Base-by-base conservation (phyloP, 1,139 yeast genomes). In the Pichia sp. region DNA sequence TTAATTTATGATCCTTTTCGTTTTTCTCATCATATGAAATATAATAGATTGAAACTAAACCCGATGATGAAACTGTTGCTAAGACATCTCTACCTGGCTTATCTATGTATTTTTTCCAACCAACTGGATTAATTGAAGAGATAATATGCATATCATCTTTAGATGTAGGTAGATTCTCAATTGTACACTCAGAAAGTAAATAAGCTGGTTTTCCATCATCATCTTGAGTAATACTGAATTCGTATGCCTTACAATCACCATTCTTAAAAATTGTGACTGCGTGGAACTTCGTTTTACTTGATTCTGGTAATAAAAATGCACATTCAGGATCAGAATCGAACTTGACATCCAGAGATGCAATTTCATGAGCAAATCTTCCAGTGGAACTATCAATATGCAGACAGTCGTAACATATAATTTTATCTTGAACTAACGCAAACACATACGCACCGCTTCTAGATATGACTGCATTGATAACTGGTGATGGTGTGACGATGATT, bases 121-220 rank as follows among this genome's bases (percentile, higher is more conserved):
- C 85, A 4, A 81, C 85, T 1, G 87, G 85, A 58, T 88, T 93
- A 18, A 87, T 81, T 0, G 81, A 71, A 1, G 84, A 73, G 8
- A 85, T 77, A 20, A 69, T 64, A 52, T 74, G 73, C 4, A 83
- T 65, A 19, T 46, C 44, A 0, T 62, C 62, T 5, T 66, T 63
- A 2, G 57, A 62, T 9, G 52, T 58, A 6, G 58, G 54, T 10
- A 62, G 32, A 32, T 44, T 40, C 4, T 61, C 61, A 24, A 73
- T 67, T 2, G 53, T 41, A 27, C 64, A 63, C 15, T 58, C 53
- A 1, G 54, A 38, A 2, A 67, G 54, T 1, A 38, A 15, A 22
- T 42, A 21, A n/a, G 32, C 38, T 36, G 59, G 50, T 19, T 56
- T 58, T 18, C 61, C 60, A n/a, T 55, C 35, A 20, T 31, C 22